Evolutionary conservation across 2,329 filamentous ascomycete genomes (phyloP).

Genomic region (Acrodontium crateriforme): DNA sequence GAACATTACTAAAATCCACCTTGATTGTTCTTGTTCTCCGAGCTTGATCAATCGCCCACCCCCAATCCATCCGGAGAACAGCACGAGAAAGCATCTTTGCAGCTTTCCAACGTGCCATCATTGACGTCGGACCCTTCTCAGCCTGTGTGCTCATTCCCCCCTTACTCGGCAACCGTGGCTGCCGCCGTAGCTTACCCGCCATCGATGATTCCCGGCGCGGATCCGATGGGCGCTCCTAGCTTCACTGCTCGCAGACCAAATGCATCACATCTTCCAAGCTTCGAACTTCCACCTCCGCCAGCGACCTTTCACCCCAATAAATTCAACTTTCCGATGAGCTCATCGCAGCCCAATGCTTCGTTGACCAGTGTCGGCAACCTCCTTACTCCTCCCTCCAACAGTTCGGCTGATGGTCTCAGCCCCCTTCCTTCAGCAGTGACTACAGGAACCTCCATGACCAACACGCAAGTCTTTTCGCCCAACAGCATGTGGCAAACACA

Average conservation of each 20-base stretch:
- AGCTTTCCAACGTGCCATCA: too few relatives aligned
- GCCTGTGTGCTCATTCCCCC: constrained; percentile 12
- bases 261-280: constrained; percentile 52
- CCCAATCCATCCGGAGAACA: constrained; percentile 16
- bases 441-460: constrained; percentile 45
- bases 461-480: constrained; percentile 41
- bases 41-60: constrained; percentile 10
- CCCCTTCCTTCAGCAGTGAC: constrained; percentile 46
- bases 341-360: constrained; percentile 28
- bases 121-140: constrained; percentile 13
- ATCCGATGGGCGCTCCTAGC: constrained; percentile 48
- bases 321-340: constrained; percentile 28
- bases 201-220: constrained; percentile 48
- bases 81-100: too few relatives aligned
- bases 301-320: constrained; percentile 37
- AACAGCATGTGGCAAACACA: constrained; percentile 40
- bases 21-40: constrained; percentile 6
- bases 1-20: constrained; percentile 14
- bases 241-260: constrained; percentile 59
- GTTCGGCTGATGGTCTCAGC: constrained; percentile 47
- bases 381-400: constrained; percentile 47
- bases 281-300: constrained; percentile 54
- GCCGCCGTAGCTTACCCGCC: constrained; percentile 45
- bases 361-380: constrained; percentile 45
- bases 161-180: constrained; percentile 44